Conservation (phyloP, 495 filamentous ascomycete genomes). For the Daldinia childiae region DNA sequence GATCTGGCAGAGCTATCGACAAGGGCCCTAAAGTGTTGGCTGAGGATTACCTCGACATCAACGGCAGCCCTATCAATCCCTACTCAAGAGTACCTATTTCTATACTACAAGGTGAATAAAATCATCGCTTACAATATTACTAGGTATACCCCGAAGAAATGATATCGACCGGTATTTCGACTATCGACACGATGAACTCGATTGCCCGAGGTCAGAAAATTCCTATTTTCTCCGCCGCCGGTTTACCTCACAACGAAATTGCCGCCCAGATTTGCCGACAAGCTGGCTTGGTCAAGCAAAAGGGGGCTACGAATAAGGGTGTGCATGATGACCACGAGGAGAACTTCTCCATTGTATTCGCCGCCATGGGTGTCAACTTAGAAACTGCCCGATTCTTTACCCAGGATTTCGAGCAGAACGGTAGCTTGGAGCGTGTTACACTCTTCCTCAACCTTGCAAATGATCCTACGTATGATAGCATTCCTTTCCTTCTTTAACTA, state of each 20-base stretch:
- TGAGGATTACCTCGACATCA: conserved; percentile 98
- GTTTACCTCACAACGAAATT: conserved; percentile 99
- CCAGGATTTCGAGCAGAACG: conserved; percentile 98
- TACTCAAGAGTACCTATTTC: conserved; percentile 80
- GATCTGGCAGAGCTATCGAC: conserved; percentile 95
- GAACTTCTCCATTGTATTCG: conserved; percentile 99
- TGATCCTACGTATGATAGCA: conserved; percentile 85
- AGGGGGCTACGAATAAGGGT: conserved; percentile 82
- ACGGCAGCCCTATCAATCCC: conserved; percentile 98
- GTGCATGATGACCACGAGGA: conserved; percentile 97
- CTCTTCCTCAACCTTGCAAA: conserved; percentile 99
- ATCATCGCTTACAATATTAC: conserved; percentile 28
- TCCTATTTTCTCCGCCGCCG: conserved; percentile 97
- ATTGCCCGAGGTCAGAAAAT: conserved; percentile 99
- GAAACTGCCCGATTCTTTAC: conserved; percentile 99
- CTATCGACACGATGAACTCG: conserved; percentile 99
- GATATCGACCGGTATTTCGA: conserved; percentile 99
- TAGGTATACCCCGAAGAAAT: conserved; percentile 99
- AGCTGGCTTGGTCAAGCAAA: conserved; percentile 86
- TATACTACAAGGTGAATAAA: background rate
- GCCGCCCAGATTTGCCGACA: conserved; percentile 98
- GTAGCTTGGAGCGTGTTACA: conserved; percentile 94
- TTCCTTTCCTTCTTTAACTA: background rate
- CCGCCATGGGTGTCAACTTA: conserved; percentile 99
- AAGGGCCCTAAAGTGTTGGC: conserved; percentile 98